Evolutionary conservation across 495 filamentous ascomycete species (phyloP), one percentile per base, ranked within the genome.

Genomic region (Lophium mytilinum): DNA sequence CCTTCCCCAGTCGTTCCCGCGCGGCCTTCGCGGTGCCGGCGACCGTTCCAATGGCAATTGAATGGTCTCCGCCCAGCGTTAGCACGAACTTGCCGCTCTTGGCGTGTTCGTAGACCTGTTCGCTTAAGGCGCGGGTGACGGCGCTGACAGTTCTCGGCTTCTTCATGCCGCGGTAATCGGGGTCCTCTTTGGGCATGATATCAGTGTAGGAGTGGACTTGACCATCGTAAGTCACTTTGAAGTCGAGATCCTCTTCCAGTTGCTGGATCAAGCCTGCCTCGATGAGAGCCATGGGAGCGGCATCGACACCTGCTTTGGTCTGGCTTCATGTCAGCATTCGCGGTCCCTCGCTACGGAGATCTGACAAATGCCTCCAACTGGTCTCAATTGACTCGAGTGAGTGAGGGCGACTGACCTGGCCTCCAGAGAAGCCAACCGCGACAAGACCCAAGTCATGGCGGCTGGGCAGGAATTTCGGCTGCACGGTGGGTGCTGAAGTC

Each of bases 341-440:
- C 24, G 24, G 24, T 30, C 6, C 24, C 6, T 30, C 24, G 24
- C 6, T 6, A 6, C 24, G 24, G 24, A 30, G 24, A 30, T 30
- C 2, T 30, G 24, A 3, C 24, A 30, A 30, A 30, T 30, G 24
- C 24, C 2, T 30, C 3, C 24, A 30, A 30, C 24, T 11, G n/a
- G 34, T 14, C 1, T 3, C 9, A 36, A 17, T 0, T n/a, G 15
- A 9, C 5, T 24, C 15, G 17, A 19, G 7, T 18, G 37, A 39
- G 17, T 11, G 11, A 33, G 37, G 15, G 30, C 9, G 14, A 40
- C 59, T 63, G 81, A 92, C 91, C 80, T 98, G 93, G 50, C 93
- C 93, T 64, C 94, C 93, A 53, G 90, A 95, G 78, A 98, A 98
- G 56, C 92, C 92, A 17, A 97, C 93, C 30, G 92, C 91, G 39